Conservation (phyloP, 1,284 basidiomycete species). For the Ceratobasidium theobromae region DNA sequence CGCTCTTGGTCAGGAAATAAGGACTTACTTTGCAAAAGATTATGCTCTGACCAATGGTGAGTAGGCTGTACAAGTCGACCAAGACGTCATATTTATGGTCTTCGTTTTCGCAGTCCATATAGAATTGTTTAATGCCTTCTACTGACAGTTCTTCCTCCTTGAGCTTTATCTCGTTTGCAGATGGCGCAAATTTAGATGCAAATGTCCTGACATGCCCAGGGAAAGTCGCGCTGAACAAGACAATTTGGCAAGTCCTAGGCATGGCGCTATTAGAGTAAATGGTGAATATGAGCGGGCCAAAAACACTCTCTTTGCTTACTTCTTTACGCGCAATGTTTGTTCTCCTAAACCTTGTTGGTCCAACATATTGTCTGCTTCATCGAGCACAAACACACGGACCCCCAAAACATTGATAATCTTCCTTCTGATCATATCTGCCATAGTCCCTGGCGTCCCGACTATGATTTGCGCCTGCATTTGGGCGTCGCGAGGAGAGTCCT, state of each 20-base stretch:
- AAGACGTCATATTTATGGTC: slow-evolving; percentile 96
- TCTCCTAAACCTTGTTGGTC: slow-evolving; percentile 96
- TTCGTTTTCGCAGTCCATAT: slow-evolving; percentile 90
- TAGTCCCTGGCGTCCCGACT: slow-evolving; percentile 95
- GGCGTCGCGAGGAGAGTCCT: slow-evolving; percentile 70
- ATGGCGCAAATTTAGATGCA: slow-evolving; percentile 89
- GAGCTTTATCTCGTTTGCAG: slow-evolving; percentile 95
- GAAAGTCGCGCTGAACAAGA: slow-evolving; percentile 98
- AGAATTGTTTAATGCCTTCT: slow-evolving; percentile 96
- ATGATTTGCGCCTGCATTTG: slow-evolving; percentile 87
- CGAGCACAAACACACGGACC: slow-evolving; percentile 93
- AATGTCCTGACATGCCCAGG: slow-evolving; percentile 89
- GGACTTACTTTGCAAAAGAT: slow-evolving; percentile 85
- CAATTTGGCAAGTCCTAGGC: slow-evolving; percentile 72
- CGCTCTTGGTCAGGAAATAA: not conserved
- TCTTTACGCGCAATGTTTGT: slow-evolving; percentile 93
- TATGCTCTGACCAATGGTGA: slow-evolving; percentile 96
- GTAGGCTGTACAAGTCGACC: slow-evolving; percentile 84
- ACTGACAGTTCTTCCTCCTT: slow-evolving; percentile 94
- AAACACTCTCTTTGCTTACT: slow-evolving; percentile 54
- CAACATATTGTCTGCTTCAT: slow-evolving; percentile 99
- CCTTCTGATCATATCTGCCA: slow-evolving; percentile 79
- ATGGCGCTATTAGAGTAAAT: slow-evolving; percentile 55
- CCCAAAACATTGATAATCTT: slow-evolving; percentile 74
- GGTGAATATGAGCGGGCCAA: not conserved